Evolutionary conservation across 208 protist genomes (phyloP), one percentile per base, ranked within the genome.

Genomic region (Trypanosoma cruzi): DNA sequence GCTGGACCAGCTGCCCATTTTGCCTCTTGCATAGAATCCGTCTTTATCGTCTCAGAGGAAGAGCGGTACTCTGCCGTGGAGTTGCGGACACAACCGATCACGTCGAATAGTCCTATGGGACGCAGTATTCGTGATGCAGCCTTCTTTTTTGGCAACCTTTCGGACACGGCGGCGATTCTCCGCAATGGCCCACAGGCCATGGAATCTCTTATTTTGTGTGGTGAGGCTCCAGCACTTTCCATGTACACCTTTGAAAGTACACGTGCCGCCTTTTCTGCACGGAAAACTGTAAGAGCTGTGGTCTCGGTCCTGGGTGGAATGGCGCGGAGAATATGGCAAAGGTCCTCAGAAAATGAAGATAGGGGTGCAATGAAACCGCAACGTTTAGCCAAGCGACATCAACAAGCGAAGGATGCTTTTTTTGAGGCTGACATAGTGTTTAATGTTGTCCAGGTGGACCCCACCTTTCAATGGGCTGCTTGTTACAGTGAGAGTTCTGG

Each of bases 381-480:
- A 18, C 68, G 28, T 6, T 55, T 93, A 13, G 68, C 68, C 16
- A 81, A 90, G 66, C 37, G 72, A 3, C 53, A 59, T 2, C 77
- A 82, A 49, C 42, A 50, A 22, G 48, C 54, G 14, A 70, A 55
- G 32, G 64, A 73, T 36, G 59, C 60, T 1, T 73, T 92, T 40
- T 64, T 91, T 22, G 85, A 90, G 61, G 81, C 75, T 11, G 88
- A 90, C 72, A 78, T 73, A 1, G 77, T 75, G 28, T 79, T 91
- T 50, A 71, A 60, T 44, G 57, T 40, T 0, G 75, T 96, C 20
- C 67, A 79, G 36, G 71, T 96, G 16, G 90, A 96, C 70, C 80
- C 88, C 0, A 82, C 84, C 24, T 77, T 82, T 18, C 84, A 92
- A 71, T 92, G 80, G 73, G 83, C 81, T 18, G 88, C 86, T 3